Percentiles rank a stretch among this genome's conserved stretches.
phyloP scores from a whole-genome alignment of 192 early-diverging fungal genomes.

The Chytriomyces hyalinus region DNA sequence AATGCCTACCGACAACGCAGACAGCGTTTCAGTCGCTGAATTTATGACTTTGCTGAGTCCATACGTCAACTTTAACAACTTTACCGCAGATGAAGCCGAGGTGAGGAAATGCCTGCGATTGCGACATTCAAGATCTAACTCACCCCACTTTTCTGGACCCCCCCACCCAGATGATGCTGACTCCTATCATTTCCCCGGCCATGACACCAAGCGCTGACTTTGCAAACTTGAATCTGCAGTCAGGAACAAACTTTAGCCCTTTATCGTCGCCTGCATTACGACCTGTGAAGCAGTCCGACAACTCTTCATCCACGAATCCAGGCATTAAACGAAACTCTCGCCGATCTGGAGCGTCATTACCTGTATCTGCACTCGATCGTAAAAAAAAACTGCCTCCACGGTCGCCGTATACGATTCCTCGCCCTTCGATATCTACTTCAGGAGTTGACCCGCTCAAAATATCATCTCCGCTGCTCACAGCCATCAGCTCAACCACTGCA shows the following conservation, averaged over 20 bases:
- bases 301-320: conserved; percentile 40
- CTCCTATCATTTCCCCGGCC: conserved; percentile 73
- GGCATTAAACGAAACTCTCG: conserved; percentile 30
- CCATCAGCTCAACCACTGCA: no score
- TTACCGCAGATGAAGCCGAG: no score
- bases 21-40: no score
- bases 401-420: conserved; percentile 41
- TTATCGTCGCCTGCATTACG: conserved; percentile 68
- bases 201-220: conserved; percentile 69
- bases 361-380: conserved; percentile 15
- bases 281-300: conserved; percentile 46
- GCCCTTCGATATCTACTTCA: neutral
- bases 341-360: neutral
- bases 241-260: conserved; percentile 61
- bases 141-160: neutral
- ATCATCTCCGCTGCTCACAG: conserved; percentile 21
- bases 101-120: no score
- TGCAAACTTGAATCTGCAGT: conserved; percentile 39
- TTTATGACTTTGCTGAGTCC: no score
- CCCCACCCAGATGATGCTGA: conserved; percentile 48
- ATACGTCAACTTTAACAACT: no score
- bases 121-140: no score
- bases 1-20: no score
- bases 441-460: conserved; percentile 19
- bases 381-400: conserved; percentile 41